Conservation (phyloP, 1,284 basidiomycete genomes). For the Ganoderma lucidum region DNA sequence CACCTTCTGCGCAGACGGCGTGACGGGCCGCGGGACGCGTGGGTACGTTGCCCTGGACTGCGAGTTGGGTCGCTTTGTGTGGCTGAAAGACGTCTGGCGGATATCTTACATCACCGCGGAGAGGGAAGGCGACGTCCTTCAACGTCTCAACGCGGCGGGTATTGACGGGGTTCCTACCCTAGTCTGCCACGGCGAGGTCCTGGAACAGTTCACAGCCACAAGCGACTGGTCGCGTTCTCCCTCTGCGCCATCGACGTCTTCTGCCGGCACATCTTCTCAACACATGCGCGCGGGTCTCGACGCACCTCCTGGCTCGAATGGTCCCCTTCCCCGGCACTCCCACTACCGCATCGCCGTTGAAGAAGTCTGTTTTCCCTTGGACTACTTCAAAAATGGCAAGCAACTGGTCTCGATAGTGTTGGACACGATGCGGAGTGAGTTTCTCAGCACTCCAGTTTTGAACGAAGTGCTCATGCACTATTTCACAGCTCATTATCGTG, state of each 20-base stretch:
- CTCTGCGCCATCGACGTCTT: too few relatives aligned
- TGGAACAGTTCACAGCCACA: conserved; percentile 9
- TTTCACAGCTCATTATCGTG: not conserved
- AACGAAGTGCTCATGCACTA: not conserved
- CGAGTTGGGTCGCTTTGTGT: conserved; percentile 11
- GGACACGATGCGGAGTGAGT: conserved; percentile 16
- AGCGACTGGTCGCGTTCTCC: not conserved
- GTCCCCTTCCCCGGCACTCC: not conserved
- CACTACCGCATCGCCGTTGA: conserved; percentile 20
- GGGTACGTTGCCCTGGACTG: conserved; percentile 13
- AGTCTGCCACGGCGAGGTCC: conserved; percentile 24
- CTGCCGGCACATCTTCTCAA: too few relatives aligned
- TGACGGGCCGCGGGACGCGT: conserved; percentile 15
- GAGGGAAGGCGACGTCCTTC: conserved; percentile 16
- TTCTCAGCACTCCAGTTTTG: not conserved
- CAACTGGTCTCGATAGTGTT: not conserved
- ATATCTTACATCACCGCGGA: conserved; percentile 9
- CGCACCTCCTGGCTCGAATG: too few relatives aligned
- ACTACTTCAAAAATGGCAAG: conserved; percentile 1
- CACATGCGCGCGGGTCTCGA: too few relatives aligned
- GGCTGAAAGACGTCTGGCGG: conserved; percentile 26
- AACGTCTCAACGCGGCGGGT: conserved; percentile 5
- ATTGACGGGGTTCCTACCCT: conserved; percentile 16
- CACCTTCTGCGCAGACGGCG: conserved; percentile 1
- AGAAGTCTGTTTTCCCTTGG: conserved; percentile 10